Evolutionary conservation across 495 filamentous ascomycete genomes (phyloP).

Genomic region (Penicillium malachiteum): DNA sequence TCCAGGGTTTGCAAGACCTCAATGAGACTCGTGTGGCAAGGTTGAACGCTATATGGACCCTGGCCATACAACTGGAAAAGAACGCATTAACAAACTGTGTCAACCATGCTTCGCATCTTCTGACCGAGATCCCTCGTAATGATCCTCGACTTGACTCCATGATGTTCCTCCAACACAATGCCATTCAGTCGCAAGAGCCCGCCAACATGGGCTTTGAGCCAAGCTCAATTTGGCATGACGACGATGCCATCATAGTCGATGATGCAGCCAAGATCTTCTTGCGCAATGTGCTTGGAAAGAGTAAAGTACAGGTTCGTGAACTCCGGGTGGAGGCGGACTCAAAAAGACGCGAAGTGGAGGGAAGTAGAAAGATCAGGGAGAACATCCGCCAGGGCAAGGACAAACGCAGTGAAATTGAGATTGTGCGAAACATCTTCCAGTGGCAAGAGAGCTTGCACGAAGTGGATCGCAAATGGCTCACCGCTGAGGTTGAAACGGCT

Average conservation of each 20-base stretch:
- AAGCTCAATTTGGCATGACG: conserved; percentile 96
- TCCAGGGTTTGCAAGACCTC: conserved; percentile 77
- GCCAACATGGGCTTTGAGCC: conserved; percentile 83
- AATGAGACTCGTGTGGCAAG: conserved; percentile 82
- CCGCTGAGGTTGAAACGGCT: conserved; percentile 86
- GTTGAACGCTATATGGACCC: conserved; percentile 82
- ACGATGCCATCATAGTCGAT: conserved; percentile 76
- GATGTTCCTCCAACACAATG: conserved; percentile 96
- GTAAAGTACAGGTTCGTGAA: conserved; percentile 76
- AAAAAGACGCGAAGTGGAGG: conserved; percentile 80
- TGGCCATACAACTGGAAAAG: conserved; percentile 75
- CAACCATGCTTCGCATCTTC: conserved; percentile 65
- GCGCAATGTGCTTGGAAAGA: conserved; percentile 87
- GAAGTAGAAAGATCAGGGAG: conserved; percentile 66
- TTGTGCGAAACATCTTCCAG: conserved; percentile 72
- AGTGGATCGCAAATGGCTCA: conserved; percentile 79
- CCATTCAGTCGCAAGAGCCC: conserved; percentile 76
- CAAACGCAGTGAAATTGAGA: conserved; percentile 76
- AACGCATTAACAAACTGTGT: conserved; percentile 67
- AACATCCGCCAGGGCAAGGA: conserved; percentile 77
- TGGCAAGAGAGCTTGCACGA: conserved; percentile 83
- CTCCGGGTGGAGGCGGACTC: conserved; percentile 78
- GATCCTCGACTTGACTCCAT: conserved; percentile 85
- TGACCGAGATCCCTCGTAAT: conserved; percentile 84
- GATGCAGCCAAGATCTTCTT: conserved; percentile 85